phyloP scores from a whole-genome alignment of 2,329 filamentous ascomycete species.

The Fusarium humuli region DNA sequence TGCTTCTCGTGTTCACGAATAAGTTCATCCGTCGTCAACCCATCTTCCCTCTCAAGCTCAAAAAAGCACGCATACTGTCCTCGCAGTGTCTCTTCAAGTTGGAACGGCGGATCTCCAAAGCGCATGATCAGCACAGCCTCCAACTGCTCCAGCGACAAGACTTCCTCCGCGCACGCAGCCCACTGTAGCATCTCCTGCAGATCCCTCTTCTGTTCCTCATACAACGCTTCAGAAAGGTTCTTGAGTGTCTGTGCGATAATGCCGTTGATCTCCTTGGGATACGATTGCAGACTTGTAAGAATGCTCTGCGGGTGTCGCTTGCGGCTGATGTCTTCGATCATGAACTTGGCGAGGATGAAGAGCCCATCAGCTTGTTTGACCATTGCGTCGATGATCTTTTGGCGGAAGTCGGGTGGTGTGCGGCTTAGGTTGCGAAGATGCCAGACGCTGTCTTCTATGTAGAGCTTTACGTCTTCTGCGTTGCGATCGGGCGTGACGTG shows the following conservation, averaged over 20 bases:
- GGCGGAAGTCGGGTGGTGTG: slow-evolving; percentile 49
- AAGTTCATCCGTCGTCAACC: slow-evolving; percentile 56
- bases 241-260: slow-evolving; percentile 57
- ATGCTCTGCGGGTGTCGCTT: slow-evolving; percentile 59
- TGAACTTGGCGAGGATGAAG: slow-evolving; percentile 63
- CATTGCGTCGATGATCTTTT: slow-evolving; percentile 55
- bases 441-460: slow-evolving; percentile 56
- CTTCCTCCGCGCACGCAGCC: slow-evolving; percentile 59
- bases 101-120: slow-evolving; percentile 56
- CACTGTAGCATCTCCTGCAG: slow-evolving; percentile 61
- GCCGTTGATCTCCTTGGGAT: slow-evolving; percentile 59
- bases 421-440: slow-evolving; percentile 54
- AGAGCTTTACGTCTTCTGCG: slow-evolving; percentile 55
- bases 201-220: slow-evolving; percentile 54
- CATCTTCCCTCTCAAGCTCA: slow-evolving; percentile 58
- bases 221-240: slow-evolving; percentile 55
- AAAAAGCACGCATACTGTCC: slow-evolving; percentile 62
- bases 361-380: slow-evolving; percentile 58
- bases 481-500: slow-evolving; percentile 59
- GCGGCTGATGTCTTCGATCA: slow-evolving; percentile 61
- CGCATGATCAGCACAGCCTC: slow-evolving; percentile 58
- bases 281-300: slow-evolving; percentile 57
- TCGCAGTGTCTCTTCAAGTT: slow-evolving; percentile 57
- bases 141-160: slow-evolving; percentile 57
- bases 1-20: slow-evolving; percentile 53